Conservation (phyloP, 2,329 filamentous ascomycete genomes). For the Botrytis aclada region DNA sequence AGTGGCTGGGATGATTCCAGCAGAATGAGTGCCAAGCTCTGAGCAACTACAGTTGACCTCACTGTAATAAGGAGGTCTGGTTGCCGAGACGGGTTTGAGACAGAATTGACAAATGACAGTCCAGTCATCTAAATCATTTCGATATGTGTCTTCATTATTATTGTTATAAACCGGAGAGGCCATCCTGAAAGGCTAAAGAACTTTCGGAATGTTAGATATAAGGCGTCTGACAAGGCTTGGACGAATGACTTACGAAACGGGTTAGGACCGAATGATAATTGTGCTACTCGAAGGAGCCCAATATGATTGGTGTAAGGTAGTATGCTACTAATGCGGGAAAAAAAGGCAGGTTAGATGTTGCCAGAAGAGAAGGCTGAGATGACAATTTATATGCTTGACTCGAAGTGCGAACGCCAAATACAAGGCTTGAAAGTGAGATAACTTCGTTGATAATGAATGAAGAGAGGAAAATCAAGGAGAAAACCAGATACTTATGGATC, state of each 20-base stretch:
- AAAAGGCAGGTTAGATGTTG: background rate
- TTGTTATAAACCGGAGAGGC: conserved; percentile 22
- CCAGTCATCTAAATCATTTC: conserved; percentile 26
- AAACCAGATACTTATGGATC: conserved; percentile 8
- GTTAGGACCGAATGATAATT: conserved; percentile 22
- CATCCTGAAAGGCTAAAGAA: conserved; percentile 16
- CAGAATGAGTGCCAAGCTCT: conserved; percentile 21
- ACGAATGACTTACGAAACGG: conserved; percentile 20
- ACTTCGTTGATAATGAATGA: conserved; percentile 3
- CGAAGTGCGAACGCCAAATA: background rate
- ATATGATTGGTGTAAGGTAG: conserved; percentile 20
- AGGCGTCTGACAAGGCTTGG: conserved; percentile 5
- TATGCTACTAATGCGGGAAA: background rate
- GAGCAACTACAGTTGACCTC: conserved; percentile 32
- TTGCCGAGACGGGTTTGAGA: conserved; percentile 29
- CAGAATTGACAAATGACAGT: conserved; percentile 25
- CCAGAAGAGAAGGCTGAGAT: background rate
- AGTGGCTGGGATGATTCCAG: background rate
- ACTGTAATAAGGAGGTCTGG: conserved; percentile 31
- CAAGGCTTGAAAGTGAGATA: conserved; percentile 1
- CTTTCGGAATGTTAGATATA: conserved; percentile 15
- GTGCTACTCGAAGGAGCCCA: conserved; percentile 26
- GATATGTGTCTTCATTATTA: conserved; percentile 13
- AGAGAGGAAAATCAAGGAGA: background rate
- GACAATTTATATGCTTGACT: background rate